phyloP scores from a whole-genome alignment of 1,139 yeast genomes.

The Suhomyces yuchorum region DNA sequence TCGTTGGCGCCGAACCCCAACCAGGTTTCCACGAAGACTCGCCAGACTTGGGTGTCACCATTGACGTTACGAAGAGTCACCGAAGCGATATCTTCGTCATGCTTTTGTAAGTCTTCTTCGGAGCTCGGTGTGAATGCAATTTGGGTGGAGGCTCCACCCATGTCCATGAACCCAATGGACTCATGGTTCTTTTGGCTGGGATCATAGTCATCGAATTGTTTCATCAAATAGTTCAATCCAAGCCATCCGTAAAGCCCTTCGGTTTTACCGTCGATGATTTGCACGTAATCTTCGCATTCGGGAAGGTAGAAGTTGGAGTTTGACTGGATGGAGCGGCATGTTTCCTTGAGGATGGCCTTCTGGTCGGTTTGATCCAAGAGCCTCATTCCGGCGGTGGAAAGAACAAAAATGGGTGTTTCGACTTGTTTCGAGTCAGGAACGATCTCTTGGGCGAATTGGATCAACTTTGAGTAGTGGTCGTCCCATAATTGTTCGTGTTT shows the following conservation, averaged over 20 bases:
- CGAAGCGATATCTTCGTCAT: slow-evolving; percentile 62
- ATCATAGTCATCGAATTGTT: slow-evolving; percentile 52
- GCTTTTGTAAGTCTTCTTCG: slow-evolving; percentile 52
- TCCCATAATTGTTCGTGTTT: slow-evolving; percentile 54
- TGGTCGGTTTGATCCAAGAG: slow-evolving; percentile 53
- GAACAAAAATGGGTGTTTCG: slow-evolving; percentile 69
- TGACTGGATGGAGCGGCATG: slow-evolving; percentile 51
- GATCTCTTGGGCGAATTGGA: slow-evolving; percentile 58
- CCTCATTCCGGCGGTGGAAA: slow-evolving; percentile 86
- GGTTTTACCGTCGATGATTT: slow-evolving; percentile 76
- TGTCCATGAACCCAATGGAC: slow-evolving; percentile 83
- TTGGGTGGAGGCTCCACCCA: slow-evolving; percentile 90
- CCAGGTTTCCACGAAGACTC: slow-evolving; percentile 80
- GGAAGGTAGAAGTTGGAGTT: slow-evolving; percentile 53
- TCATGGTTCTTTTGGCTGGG: slow-evolving; percentile 34
- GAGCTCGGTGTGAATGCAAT: slow-evolving; percentile 74
- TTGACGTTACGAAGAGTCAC: slow-evolving; percentile 58
- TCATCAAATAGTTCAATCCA: slow-evolving; percentile 67
- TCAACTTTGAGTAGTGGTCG: slow-evolving; percentile 56
- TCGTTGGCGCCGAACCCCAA: slow-evolving; percentile 84
- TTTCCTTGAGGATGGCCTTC: slow-evolving; percentile 47
- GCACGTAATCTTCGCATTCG: slow-evolving; percentile 61
- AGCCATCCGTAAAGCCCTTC: slow-evolving; percentile 86
- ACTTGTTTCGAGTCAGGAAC: slow-evolving; percentile 56
- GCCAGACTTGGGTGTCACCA: slow-evolving; percentile 67